phyloP scores from a whole-genome alignment of 83 land plant genomes.

The Picea abies region DNA sequence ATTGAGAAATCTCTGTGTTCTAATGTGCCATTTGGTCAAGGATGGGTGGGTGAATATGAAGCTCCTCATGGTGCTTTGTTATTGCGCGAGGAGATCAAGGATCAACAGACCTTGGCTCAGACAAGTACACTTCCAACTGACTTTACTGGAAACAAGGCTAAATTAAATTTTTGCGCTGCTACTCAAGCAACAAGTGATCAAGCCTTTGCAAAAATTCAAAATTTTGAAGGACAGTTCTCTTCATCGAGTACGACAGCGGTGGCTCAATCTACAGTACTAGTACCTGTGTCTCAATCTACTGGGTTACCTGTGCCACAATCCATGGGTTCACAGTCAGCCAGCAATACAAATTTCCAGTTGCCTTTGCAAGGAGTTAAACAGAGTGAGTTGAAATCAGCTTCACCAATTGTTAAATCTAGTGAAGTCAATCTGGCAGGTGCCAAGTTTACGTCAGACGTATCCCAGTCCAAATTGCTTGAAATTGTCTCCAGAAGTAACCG shows the following conservation, averaged over 20 bases:
- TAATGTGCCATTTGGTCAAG: slow-evolving; percentile 71
- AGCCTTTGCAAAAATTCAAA: neutral
- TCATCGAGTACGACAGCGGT: neutral
- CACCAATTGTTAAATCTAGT: slow-evolving; percentile 4
- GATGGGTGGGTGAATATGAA: slow-evolving; percentile 87
- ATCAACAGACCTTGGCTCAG: slow-evolving; percentile 14
- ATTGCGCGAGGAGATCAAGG: slow-evolving; percentile 21
- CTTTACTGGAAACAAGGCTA: slow-evolving; percentile 6
- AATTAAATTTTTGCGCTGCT: slow-evolving; percentile 7
- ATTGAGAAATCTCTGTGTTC: slow-evolving; percentile 62
- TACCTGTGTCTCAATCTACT: slow-evolving; percentile 19
- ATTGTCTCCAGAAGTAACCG: slow-evolving; percentile 20
- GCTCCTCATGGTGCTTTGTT: slow-evolving; percentile 47
- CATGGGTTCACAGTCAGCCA: slow-evolving; percentile 20
- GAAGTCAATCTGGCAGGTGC: slow-evolving; percentile 15
- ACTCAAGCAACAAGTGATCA: slow-evolving; percentile 22
- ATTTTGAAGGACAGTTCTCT: neutral
- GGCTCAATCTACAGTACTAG: slow-evolving; percentile 6
- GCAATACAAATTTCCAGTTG: slow-evolving; percentile 5
- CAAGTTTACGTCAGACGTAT: slow-evolving; percentile 18
- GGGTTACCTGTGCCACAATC: slow-evolving; percentile 22
- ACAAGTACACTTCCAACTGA: neutral
- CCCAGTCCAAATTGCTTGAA: slow-evolving; percentile 27
- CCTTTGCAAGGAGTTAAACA: slow-evolving; percentile 3
- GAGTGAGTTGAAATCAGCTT: slow-evolving; percentile 7